phyloP scores from a whole-genome alignment of 148 eudicot genomes.

The Camellia sinensis region DNA sequence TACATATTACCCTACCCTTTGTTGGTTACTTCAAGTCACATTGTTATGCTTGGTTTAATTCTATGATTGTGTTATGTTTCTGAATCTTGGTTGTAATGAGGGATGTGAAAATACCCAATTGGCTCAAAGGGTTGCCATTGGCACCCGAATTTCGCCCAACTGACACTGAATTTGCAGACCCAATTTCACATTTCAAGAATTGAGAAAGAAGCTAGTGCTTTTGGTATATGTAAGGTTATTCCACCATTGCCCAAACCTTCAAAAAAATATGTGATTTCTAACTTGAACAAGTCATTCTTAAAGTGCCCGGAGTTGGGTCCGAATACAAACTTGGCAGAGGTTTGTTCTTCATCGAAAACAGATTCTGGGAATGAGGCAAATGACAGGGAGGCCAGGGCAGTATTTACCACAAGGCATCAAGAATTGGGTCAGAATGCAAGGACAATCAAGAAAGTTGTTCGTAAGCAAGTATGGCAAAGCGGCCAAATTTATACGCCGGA shows the following conservation, averaged over 20 bases:
- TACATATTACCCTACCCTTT: too few relatives aligned
- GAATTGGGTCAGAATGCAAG: conserved; percentile 68
- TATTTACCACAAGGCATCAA: conserved; percentile 89
- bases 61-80: background rate
- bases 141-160: conserved; percentile 95
- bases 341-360: conserved; percentile 11
- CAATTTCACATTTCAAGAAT: conserved; percentile 95
- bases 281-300: conserved; percentile 68
- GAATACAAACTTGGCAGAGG: conserved; percentile 24
- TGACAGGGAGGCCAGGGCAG: conserved; percentile 47
- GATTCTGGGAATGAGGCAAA: conserved; percentile 22
- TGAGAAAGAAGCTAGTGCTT: conserved; percentile 89
- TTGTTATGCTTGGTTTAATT: background rate
- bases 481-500: conserved; percentile 84
- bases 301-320: conserved; percentile 63
- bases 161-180: conserved; percentile 97
- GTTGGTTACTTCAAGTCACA: background rate
- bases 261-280: conserved; percentile 59
- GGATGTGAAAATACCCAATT: conserved; percentile 68
- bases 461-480: conserved; percentile 97
- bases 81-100: conserved; percentile 46
- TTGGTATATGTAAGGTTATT: conserved; percentile 90
- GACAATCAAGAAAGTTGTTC: conserved; percentile 37
- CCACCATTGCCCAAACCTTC: conserved; percentile 96
- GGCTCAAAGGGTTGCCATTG: conserved; percentile 73